These are phyloP conservation scores for Pisolithus microcarpus DNA, from an alignment of 768 basidiomycete species.

Conservation along the genomic window DNA sequence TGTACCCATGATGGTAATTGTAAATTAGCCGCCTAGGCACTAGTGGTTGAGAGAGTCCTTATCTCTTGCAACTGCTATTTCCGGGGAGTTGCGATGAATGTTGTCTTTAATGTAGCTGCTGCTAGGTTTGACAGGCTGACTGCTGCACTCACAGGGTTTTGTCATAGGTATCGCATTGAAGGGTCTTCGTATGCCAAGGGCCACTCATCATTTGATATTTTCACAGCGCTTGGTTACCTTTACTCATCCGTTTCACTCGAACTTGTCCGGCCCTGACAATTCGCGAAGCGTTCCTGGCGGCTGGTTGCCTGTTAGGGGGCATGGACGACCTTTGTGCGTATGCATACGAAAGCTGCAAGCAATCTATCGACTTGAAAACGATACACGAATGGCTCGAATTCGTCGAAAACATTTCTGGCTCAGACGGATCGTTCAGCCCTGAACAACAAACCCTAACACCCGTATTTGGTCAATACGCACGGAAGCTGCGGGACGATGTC, in stretches of 20 bases:
- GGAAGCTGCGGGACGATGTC: constrained; percentile 66
- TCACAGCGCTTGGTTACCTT: constrained; percentile 67
- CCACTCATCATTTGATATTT: constrained; percentile 15
- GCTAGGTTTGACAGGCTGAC: constrained; percentile 13
- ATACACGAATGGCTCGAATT: constrained; percentile 76
- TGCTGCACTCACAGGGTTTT: constrained; percentile 46
- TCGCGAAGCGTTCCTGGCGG: constrained; percentile 80
- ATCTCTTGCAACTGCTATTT: constrained; percentile 9
- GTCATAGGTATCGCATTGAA: constrained; percentile 49
- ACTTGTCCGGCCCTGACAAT: constrained; percentile 66
- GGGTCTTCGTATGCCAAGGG: constrained; percentile 2
- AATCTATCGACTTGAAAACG: constrained; percentile 68
- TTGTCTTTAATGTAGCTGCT: constrained; percentile 7
- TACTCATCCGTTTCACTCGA: constrained; percentile 68
- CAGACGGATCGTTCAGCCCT: constrained; percentile 43
- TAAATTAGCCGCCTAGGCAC: constrained; percentile 10
- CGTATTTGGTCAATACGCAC: constrained; percentile 73
- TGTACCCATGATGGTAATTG: constrained; percentile 13
- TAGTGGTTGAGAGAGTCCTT: constrained; percentile 10
- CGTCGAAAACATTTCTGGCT: constrained; percentile 47
- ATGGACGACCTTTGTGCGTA: constrained; percentile 80
- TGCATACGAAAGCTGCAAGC: constrained; percentile 71
- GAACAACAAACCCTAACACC: constrained; percentile 43
- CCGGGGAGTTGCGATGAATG: constrained; percentile 17
- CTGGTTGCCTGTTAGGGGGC: constrained; percentile 77